phyloP scores from a whole-genome alignment of 768 basidiomycete species.

The Asterophora lycoperdoides region DNA sequence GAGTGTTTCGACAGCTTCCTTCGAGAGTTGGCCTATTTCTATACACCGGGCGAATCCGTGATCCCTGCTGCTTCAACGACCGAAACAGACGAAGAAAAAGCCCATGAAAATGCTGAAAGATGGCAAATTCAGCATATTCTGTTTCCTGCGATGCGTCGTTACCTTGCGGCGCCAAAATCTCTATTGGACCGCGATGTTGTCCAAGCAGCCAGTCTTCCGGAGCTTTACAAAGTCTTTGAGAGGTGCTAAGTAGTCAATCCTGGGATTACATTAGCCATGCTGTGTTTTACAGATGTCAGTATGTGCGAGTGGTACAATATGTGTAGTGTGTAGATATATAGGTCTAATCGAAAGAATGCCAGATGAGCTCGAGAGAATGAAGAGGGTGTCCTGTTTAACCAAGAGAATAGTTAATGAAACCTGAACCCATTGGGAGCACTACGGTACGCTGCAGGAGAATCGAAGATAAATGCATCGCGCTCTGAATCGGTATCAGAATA shows the following conservation, averaged over 20 bases:
- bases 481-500: conserved; percentile 51
- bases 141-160: conserved; percentile 80
- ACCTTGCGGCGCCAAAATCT: conserved; percentile 64
- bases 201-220: conserved; percentile 85
- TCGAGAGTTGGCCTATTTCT: conserved; percentile 89
- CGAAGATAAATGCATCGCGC: conserved; percentile 60
- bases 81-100: conserved; percentile 29
- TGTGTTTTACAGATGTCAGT: conserved; percentile 15
- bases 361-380: conserved; percentile 2
- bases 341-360: conserved; percentile 17
- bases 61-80: conserved; percentile 8
- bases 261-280: conserved; percentile 7
- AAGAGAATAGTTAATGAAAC: conserved; percentile 27
- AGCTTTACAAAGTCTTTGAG: conserved; percentile 93
- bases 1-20: conserved; percentile 86
- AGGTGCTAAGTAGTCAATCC: conserved; percentile 60
- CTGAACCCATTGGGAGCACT: conserved; percentile 44
- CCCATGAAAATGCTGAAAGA: conserved; percentile 52
- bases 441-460: conserved; percentile 45
- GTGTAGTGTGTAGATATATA: conserved; percentile 11
- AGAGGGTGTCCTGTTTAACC: background rate
- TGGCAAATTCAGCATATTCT: conserved; percentile 93
- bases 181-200: conserved; percentile 72
- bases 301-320: conserved; percentile 18
- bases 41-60: conserved; percentile 58